These are phyloP conservation scores for Lactarius hengduanensis DNA, from an alignment of 768 basidiomycete species.

Conservation along the genomic window DNA sequence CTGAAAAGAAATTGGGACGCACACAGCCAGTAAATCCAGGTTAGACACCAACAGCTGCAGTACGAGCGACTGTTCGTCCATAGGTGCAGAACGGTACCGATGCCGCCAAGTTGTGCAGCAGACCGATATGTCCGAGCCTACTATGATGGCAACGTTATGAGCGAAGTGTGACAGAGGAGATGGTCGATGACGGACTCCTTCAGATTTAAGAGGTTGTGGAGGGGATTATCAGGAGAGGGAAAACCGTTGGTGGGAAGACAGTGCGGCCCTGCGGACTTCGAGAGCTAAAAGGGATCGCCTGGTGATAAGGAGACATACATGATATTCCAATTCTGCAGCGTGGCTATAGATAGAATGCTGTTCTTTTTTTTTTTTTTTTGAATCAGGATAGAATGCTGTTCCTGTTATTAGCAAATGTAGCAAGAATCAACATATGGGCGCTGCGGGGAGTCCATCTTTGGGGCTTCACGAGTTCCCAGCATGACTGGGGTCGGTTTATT, in stretches of 20 bases:
- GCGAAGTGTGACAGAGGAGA: neutral
- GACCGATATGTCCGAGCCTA: neutral
- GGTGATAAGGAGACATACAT: too few species aligned
- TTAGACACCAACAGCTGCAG: neutral
- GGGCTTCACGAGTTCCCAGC: neutral
- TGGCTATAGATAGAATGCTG: too few species aligned
- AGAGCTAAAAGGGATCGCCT: too few species aligned
- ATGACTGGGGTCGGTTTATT: neutral
- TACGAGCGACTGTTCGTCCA: neutral
- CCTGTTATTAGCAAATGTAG: too few species aligned
- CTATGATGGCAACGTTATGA: neutral
- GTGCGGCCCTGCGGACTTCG: too few species aligned
- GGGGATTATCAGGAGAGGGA: neutral
- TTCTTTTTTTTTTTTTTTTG: too few species aligned
- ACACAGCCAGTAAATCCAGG: neutral
- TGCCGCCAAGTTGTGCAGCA: neutral
- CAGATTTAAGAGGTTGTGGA: neutral
- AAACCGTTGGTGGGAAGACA: neutral
- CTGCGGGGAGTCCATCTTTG: too few species aligned
- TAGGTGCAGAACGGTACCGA: neutral
- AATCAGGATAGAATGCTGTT: too few species aligned
- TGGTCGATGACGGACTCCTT: neutral
- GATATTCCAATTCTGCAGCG: too few species aligned
- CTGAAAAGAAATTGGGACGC: neutral
- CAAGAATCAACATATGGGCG: too few species aligned